phyloP scores from a whole-genome alignment of 257 asterid species.

The Ophiorrhiza pumila region DNA sequence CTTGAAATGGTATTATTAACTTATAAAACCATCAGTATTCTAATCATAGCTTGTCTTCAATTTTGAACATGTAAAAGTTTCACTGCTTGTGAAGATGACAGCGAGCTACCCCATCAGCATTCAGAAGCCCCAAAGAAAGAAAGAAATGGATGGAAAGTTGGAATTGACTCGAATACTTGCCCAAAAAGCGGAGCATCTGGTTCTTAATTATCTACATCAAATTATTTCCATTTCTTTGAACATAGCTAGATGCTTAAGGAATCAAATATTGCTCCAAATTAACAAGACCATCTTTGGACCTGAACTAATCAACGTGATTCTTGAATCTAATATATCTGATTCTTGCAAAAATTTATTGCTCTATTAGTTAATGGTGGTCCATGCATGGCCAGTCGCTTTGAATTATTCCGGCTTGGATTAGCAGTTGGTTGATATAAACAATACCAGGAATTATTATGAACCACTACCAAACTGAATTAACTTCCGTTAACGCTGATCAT shows the following conservation, averaged over 20 bases:
- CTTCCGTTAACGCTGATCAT: background rate
- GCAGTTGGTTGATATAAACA: conserved; percentile 12
- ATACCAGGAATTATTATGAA: background rate
- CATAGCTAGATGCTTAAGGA: conserved; percentile 35
- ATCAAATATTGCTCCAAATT: conserved; percentile 24
- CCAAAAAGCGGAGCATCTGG: conserved; percentile 42
- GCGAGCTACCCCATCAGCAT: conserved; percentile 7
- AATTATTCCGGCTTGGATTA: conserved; percentile 15
- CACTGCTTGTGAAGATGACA: conserved; percentile 10
- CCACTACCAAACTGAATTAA: conserved; percentile 1
- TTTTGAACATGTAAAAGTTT: background rate
- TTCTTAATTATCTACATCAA: conserved; percentile 55
- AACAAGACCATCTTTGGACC: conserved; percentile 18
- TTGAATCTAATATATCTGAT: conserved; percentile 30
- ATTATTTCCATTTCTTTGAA: conserved; percentile 27
- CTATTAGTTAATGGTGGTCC: conserved; percentile 18
- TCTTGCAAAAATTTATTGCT: conserved; percentile 18
- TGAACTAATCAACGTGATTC: conserved; percentile 23
- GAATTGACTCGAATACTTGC: conserved; percentile 20
- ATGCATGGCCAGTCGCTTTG: background rate
- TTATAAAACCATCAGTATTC: background rate
- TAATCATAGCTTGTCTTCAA: background rate
- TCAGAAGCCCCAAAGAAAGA: background rate
- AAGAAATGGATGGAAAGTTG: conserved; percentile 23
- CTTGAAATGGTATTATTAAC: background rate